These are phyloP conservation scores for Omphalea diandra DNA, from an alignment of 441 rosid genomes.

Conservation along the genomic window DNA sequence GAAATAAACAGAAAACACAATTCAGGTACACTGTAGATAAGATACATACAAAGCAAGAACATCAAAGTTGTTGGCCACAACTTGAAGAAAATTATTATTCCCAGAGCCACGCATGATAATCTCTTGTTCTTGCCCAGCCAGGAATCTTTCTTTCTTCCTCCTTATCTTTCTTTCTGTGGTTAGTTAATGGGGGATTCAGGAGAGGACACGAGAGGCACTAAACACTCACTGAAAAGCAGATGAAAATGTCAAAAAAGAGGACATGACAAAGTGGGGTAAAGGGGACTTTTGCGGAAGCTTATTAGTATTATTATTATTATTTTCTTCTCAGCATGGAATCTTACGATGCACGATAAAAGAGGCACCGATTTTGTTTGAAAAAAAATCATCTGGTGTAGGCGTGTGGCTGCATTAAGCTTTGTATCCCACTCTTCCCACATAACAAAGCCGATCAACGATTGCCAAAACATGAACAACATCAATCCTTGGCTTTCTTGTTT, in stretches of 20 bases:
- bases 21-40: neutral
- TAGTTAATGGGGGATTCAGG: neutral
- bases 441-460: neutral
- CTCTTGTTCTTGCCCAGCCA: neutral
- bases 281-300: constrained; percentile 12
- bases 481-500: too few species aligned
- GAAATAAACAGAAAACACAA: neutral
- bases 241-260: constrained; percentile 8
- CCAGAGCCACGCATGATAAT: constrained; percentile 41
- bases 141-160: neutral
- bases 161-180: neutral
- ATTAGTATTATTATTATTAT: too few species aligned
- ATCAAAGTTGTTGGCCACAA: constrained; percentile 74
- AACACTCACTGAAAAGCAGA: neutral
- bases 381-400: neutral
- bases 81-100: constrained; percentile 46
- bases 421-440: neutral
- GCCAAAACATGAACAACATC: too few species aligned
- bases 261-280: neutral
- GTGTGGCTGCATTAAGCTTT: neutral
- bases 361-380: constrained; percentile 21
- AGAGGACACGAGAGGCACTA: neutral
- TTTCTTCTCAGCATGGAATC: too few species aligned
- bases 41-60: constrained; percentile 78
- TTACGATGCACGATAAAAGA: constrained; percentile 22